phyloP scores from a whole-genome alignment of 1,139 yeast genomes.

The Blastobotrys buckinghamii region DNA sequence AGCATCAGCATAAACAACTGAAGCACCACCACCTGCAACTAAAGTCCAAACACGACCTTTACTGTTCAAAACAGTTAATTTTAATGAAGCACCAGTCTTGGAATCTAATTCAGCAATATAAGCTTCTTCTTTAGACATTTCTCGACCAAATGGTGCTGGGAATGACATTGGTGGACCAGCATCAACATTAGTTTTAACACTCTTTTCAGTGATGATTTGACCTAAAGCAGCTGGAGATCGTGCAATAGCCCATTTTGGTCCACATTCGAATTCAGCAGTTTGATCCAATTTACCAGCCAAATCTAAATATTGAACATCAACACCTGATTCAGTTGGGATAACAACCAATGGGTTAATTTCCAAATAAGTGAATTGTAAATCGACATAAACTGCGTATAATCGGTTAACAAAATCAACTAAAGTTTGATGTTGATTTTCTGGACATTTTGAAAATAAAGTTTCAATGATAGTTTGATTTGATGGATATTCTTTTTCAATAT shows the following conservation, averaged over 20 bases:
- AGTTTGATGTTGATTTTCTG: constrained; percentile 37
- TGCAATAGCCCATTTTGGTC: constrained; percentile 44
- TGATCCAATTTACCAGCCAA: constrained; percentile 45
- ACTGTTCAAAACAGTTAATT: constrained; percentile 40
- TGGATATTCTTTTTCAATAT: constrained; percentile 38
- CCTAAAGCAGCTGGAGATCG: constrained; percentile 41
- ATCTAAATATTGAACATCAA: constrained; percentile 42
- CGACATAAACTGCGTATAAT: constrained; percentile 43
- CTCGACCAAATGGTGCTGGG: constrained; percentile 46
- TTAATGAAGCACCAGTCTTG: constrained; percentile 44
- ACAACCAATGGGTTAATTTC: constrained; percentile 45
- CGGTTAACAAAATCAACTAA: constrained; percentile 42
- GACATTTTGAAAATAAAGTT: constrained; percentile 36
- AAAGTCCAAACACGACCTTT: constrained; percentile 43
- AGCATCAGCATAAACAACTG: constrained; percentile 45
- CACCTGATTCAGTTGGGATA: constrained; percentile 36
- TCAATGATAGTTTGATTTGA: constrained; percentile 33
- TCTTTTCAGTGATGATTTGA: constrained; percentile 21
- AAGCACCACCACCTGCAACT: constrained; percentile 42
- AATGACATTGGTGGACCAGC: constrained; percentile 45
- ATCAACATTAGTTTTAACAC: constrained; percentile 32
- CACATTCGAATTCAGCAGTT: constrained; percentile 46
- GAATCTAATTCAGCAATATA: constrained; percentile 45
- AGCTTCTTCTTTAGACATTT: constrained; percentile 40
- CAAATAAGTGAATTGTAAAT: constrained; percentile 42